Conservation (phyloP, 208 protist species). For the Vickermania spadyakhi region DNA sequence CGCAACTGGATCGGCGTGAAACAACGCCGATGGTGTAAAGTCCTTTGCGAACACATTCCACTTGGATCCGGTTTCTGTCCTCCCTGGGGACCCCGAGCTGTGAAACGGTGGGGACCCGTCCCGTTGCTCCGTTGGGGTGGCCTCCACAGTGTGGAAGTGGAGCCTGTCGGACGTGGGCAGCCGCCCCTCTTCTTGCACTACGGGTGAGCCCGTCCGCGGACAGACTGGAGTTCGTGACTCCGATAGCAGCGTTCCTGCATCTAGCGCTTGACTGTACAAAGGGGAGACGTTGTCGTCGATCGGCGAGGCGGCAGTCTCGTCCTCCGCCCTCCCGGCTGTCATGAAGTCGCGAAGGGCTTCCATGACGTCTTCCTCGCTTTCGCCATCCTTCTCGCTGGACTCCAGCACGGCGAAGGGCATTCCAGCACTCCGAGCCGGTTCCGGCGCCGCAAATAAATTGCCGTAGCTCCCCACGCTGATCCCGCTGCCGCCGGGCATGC, state of each 20-base stretch:
- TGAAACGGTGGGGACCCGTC: background rate
- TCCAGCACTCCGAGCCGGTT: background rate
- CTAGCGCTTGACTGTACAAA: background rate
- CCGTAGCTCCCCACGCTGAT: background rate
- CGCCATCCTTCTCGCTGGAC: background rate
- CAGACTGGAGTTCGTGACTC: background rate
- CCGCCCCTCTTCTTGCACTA: no score
- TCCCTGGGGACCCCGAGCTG: background rate
- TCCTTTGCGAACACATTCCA: background rate
- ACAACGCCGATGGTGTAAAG: background rate
- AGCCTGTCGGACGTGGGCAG: no score
- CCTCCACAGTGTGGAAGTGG: background rate
- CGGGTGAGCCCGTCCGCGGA: no score
- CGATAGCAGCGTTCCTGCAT: background rate
- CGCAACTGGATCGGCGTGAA: background rate
- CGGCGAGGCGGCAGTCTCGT: background rate
- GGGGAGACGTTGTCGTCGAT: background rate
- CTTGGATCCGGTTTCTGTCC: background rate
- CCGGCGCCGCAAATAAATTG: background rate
- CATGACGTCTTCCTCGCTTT: background rate
- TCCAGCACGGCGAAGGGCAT: background rate
- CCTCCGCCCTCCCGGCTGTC: background rate
- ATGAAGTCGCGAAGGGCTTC: background rate
- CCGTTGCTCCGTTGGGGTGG: background rate
- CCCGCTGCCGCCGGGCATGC: background rate